Conservation (phyloP, 495 filamentous ascomycete genomes). For the Aspergillus wentii region DNA sequence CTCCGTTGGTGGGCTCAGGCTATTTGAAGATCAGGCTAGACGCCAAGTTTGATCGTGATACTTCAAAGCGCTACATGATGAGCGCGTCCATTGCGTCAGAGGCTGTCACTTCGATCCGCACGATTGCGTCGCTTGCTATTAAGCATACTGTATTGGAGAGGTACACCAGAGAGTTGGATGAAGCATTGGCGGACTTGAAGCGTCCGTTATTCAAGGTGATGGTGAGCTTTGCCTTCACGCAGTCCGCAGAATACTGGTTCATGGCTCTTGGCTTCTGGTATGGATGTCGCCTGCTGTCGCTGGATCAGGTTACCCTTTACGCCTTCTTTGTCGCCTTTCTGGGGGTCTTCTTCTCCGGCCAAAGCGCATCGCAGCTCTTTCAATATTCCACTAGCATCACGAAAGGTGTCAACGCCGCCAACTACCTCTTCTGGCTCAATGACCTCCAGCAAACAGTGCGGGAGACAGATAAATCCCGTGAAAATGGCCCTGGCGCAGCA, state of each 20-base stretch:
- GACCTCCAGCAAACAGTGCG: conserved; percentile 28
- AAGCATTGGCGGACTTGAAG: not conserved
- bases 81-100: conserved; percentile 52
- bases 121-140: conserved; percentile 1
- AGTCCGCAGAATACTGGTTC: conserved; percentile 1
- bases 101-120: conserved; percentile 43
- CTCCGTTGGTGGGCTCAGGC: conserved; percentile 46
- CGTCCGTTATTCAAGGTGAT: not conserved
- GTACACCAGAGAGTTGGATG: conserved; percentile 1
- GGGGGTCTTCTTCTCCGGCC: conserved; percentile 48
- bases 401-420: conserved; percentile 34
- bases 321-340: conserved; percentile 52
- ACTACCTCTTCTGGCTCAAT: conserved; percentile 44
- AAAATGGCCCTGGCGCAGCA: conserved; percentile 15
- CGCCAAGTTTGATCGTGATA: conserved; percentile 43
- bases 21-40: conserved; percentile 42
- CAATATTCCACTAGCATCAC: conserved; percentile 29
- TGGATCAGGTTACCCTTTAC: conserved; percentile 25
- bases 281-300: not conserved
- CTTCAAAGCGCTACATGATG: conserved; percentile 42
- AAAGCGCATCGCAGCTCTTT: conserved; percentile 46
- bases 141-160: conserved; percentile 1
- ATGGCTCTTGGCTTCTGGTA: conserved; percentile 2
- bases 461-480: conserved; percentile 29
- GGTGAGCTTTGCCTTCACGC: conserved; percentile 1